Evolutionary conservation across 1,139 yeast species (phyloP), one percentile per base, ranked within the genome.

Genomic region (Hansenula lynferdii): DNA sequence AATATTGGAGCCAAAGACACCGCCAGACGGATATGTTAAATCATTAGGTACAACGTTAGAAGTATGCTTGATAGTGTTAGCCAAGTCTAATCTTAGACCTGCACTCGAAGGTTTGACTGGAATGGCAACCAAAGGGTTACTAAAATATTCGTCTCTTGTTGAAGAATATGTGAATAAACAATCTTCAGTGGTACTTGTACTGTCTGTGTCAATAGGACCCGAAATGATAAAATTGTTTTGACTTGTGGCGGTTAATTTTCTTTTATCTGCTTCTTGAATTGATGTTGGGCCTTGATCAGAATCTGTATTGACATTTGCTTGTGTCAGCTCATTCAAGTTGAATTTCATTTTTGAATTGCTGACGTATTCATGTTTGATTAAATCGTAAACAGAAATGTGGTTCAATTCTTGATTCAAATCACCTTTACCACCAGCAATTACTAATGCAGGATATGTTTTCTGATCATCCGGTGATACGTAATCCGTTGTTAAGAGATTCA

Each of bases 341-440:
- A 67, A 42, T 15, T 48, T 47, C 42, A 47, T 43, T 17, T 42
- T 47, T 2, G 48, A 43, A 2, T 61, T 60, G 6, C 66, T 63
- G 34, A 75, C 69, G 62, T 76, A 78, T 39, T 56, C 51, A 25
- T 58, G 62, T 16, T 69, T 71, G 2, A 70, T 70, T 37, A 80
- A 50, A 51, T 82, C 86, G 50, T 64, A 81, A 3, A 78, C 60
- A 25, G 70, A 71, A 31, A 79, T 65, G 33, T 66, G 67, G 42
- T 62, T 58, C 16, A 73, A 50, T 2, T 64, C 61, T 7, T 61
- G 55, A 31, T 77, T 72, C 36, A 66, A 44, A 14, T 50, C 58
- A 48, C 74, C 74, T 44, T 69, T 58, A 3, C 92, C 92, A 14
- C 90, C 92, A 1, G 76, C 68, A 10, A 80, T 67, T 22, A 78